phyloP scores from a whole-genome alignment of 2,329 filamentous ascomycete species.

The Acrodontium crateriforme region DNA sequence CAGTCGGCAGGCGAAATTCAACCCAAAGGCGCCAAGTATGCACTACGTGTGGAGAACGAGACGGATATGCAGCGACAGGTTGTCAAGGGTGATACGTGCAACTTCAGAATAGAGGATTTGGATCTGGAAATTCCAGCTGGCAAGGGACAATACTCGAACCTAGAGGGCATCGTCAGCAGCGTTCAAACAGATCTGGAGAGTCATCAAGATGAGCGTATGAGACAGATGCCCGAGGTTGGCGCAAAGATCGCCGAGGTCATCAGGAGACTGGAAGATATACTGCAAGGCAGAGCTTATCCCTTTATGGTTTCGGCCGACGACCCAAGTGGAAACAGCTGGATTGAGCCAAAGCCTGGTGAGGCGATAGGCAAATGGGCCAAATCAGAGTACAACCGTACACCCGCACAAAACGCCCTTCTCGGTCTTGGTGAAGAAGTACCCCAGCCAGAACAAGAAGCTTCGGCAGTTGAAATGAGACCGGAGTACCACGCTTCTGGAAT shows the following conservation, averaged over 20 bases:
- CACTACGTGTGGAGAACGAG: slow-evolving; percentile 58
- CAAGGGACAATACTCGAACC: slow-evolving; percentile 80
- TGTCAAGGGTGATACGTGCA: slow-evolving; percentile 79
- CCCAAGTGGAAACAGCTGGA: slow-evolving; percentile 90
- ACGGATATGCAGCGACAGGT: slow-evolving; percentile 74
- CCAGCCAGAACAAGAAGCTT: slow-evolving; percentile 32
- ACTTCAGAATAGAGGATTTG: slow-evolving; percentile 77
- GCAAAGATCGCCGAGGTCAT: slow-evolving; percentile 68
- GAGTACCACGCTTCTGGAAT: slow-evolving; percentile 37
- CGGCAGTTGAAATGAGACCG: slow-evolving; percentile 40
- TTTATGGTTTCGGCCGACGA: slow-evolving; percentile 85
- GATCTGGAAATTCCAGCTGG: slow-evolving; percentile 88
- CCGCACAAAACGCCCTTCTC: slow-evolving; percentile 74
- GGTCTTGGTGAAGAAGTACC: slow-evolving; percentile 48
- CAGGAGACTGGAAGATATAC: slow-evolving; percentile 58
- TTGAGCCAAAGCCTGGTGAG: slow-evolving; percentile 64
- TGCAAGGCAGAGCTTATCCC: slow-evolving; percentile 64
- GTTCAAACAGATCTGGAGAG: slow-evolving; percentile 68
- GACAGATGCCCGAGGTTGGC: slow-evolving; percentile 62
- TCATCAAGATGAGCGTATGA: slow-evolving; percentile 71
- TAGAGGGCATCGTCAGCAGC: slow-evolving; percentile 72
- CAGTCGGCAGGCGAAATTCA: slow-evolving; percentile 88
- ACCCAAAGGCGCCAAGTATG: slow-evolving; percentile 72
- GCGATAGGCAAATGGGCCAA: slow-evolving; percentile 83
- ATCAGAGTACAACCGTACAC: slow-evolving; percentile 66